These are phyloP conservation scores for Fusarium keratoplasticum DNA, from an alignment of 2,329 filamentous ascomycete genomes.

Conservation along the genomic window DNA sequence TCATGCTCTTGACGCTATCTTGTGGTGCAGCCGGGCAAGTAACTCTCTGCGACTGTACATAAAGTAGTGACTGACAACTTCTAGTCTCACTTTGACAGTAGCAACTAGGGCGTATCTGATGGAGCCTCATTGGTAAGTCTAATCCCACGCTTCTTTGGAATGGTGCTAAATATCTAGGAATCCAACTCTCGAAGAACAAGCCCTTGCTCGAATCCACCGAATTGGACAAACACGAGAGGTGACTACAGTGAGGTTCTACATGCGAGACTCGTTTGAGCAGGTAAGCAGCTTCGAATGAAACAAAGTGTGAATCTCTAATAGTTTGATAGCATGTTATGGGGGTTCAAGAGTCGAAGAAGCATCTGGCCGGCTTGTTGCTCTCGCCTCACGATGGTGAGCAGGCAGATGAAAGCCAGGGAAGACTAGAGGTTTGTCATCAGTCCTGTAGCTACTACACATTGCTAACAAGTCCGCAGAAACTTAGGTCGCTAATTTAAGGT, in stretches of 20 bases:
- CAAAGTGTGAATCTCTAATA: neutral
- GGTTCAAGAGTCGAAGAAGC: constrained; percentile 29
- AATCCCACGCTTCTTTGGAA: fast-evolving
- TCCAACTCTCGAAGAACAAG: constrained; percentile 57
- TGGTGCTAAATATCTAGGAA: constrained; percentile 46
- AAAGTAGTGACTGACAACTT: neutral
- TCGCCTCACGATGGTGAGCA: neutral
- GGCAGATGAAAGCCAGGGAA: neutral
- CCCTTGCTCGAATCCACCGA: constrained; percentile 53
- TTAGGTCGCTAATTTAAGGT: neutral
- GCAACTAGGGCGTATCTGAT: constrained; percentile 61
- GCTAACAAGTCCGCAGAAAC: neutral
- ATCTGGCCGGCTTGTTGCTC: constrained; percentile 11
- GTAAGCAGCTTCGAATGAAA: constrained; percentile 2
- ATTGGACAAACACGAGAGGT: constrained; percentile 52
- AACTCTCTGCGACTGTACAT: no score
- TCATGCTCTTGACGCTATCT: constrained; percentile 61
- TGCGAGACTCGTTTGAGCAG: constrained; percentile 54
- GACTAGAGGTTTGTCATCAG: constrained; percentile 3
- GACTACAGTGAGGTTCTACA: constrained; percentile 52
- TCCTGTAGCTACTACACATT: fast-evolving
- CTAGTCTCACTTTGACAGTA: constrained; percentile 59
- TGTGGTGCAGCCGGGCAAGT: constrained; percentile 66
- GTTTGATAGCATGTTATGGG: constrained; percentile 8
- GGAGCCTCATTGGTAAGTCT: constrained; percentile 61